Evolutionary conservation across 768 basidiomycete species (phyloP).

Genomic region (Mycena leptocephala): DNA sequence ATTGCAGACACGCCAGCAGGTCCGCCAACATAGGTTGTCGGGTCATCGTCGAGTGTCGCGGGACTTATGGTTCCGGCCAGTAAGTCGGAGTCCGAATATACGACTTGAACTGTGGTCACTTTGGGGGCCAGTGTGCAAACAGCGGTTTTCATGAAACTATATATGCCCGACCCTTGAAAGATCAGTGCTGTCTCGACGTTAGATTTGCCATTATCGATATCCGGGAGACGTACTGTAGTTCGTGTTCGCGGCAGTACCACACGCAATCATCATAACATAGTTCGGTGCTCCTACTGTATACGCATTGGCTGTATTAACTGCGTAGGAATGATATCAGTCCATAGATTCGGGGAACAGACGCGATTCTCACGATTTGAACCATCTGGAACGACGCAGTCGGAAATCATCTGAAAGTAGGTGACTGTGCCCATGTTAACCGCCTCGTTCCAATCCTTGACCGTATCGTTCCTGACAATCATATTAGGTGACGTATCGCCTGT

Average conservation of each 20-base stretch:
- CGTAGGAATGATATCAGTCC: background rate
- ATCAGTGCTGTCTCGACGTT: background rate
- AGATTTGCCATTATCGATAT: background rate
- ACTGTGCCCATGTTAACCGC: background rate
- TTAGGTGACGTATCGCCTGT: background rate
- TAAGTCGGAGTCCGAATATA: background rate
- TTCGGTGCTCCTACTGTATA: background rate
- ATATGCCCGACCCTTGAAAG: background rate
- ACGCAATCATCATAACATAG: background rate
- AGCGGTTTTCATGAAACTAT: background rate
- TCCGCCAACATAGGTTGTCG: background rate
- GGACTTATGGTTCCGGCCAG: background rate
- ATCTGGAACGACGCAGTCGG: background rate
- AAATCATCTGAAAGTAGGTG: background rate
- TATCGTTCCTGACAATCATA: background rate
- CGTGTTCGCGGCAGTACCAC: background rate
- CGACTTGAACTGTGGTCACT: background rate
- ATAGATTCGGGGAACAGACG: background rate
- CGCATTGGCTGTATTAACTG: background rate
- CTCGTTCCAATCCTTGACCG: background rate
- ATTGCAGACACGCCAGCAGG: background rate
- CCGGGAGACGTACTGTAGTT: background rate
- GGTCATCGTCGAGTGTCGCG: too few relatives aligned
- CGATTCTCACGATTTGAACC: background rate
- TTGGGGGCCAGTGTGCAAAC: slow-evolving; percentile 2